Conservation (phyloP, 495 filamentous ascomycete species). For the Tuber magnatum region DNA sequence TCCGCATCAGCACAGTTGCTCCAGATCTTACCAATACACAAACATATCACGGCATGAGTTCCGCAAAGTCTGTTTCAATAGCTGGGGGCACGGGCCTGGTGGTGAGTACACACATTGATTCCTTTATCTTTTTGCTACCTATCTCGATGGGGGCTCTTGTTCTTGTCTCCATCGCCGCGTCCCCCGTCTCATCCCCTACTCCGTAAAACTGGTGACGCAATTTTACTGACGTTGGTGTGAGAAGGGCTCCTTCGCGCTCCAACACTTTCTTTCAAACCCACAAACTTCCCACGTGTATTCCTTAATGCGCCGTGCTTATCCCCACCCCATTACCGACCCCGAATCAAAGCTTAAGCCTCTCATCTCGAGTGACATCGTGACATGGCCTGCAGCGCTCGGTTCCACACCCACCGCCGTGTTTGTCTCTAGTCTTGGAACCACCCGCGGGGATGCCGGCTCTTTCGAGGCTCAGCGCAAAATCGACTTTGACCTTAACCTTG, state of each 20-base stretch:
- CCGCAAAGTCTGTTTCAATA: slow-evolving; percentile 21
- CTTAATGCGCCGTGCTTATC: slow-evolving; percentile 52
- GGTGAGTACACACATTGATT: slow-evolving; percentile 14
- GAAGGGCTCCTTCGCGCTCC: slow-evolving; percentile 52
- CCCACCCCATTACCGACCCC: slow-evolving; percentile 41
- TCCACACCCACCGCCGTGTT: slow-evolving; percentile 54
- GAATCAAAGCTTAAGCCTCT: slow-evolving; percentile 48
- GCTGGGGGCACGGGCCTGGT: slow-evolving; percentile 36
- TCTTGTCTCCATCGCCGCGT: neutral
- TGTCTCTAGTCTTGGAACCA: slow-evolving; percentile 62
- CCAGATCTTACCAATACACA: neutral
- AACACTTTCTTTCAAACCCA: slow-evolving; percentile 48
- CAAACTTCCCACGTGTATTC: slow-evolving; percentile 49
- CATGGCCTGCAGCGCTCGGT: slow-evolving; percentile 53
- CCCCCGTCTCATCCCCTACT: neutral
- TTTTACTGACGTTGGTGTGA: slow-evolving; percentile 8
- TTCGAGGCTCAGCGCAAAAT: slow-evolving; percentile 68
- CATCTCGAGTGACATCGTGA: slow-evolving; percentile 46
- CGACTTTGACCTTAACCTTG: slow-evolving; percentile 66
- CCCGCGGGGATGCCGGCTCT: slow-evolving; percentile 57
- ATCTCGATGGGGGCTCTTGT: neutral
- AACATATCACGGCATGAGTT: slow-evolving; percentile 17
- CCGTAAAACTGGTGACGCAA: neutral
- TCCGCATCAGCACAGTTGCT: neutral
- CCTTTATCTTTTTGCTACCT: neutral